Evolutionary conservation across 768 basidiomycete genomes (phyloP).

Genomic region (Termitomyces sp.): DNA sequence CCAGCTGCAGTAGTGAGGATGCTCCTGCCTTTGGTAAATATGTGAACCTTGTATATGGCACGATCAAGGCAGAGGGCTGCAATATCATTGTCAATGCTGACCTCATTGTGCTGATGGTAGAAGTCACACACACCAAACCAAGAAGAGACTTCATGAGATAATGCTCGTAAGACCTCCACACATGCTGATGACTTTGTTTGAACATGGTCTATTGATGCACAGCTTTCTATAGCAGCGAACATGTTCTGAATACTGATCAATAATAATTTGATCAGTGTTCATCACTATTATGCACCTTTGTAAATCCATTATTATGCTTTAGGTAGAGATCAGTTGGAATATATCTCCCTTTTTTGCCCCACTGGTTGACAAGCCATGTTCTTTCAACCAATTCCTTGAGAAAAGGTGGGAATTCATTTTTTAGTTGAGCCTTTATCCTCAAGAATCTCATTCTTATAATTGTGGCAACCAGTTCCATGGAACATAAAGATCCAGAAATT

Average conservation of each 20-base stretch:
- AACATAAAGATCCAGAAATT: constrained; percentile 17
- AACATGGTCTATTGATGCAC: constrained; percentile 16
- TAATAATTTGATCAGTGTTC: neutral
- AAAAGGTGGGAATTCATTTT: constrained; percentile 8
- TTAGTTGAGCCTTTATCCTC: constrained; percentile 18
- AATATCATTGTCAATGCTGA: constrained; percentile 11
- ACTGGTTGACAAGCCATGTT: constrained; percentile 16
- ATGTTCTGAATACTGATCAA: constrained; percentile 10
- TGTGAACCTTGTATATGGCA: constrained; percentile 3
- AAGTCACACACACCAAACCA: constrained; percentile 4
- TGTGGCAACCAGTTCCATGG: constrained; percentile 15
- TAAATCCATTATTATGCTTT: constrained; percentile 17
- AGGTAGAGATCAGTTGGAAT: constrained; percentile 16
- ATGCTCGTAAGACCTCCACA: constrained; percentile 10
- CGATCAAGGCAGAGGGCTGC: constrained; percentile 7
- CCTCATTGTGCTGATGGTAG: neutral
- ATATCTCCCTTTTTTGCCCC: constrained; percentile 11
- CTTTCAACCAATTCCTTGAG: constrained; percentile 9
- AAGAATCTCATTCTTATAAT: constrained; percentile 16
- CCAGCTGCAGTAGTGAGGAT: no score
- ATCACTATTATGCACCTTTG: constrained; percentile 6
- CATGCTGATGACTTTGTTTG: constrained; percentile 16
- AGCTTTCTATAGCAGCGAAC: constrained; percentile 16
- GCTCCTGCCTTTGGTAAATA: neutral
- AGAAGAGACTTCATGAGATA: constrained; percentile 5